Evolutionary conservation across 1,284 basidiomycete species (phyloP).

Genomic region (Sanghuangporus sanghuang): DNA sequence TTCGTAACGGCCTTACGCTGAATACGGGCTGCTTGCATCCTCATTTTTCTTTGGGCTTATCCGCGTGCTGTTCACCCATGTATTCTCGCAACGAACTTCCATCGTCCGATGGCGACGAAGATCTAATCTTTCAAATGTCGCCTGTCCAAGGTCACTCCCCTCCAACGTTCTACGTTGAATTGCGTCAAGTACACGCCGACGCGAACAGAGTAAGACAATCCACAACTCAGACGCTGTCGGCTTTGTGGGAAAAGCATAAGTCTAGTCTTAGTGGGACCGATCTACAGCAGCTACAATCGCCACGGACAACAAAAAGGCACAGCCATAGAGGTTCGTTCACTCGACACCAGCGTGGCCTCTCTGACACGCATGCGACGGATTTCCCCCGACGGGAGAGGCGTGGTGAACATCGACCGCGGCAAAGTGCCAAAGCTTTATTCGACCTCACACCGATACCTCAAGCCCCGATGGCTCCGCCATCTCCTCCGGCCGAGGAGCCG

Average conservation of each 20-base stretch:
- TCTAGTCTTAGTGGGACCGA: neutral
- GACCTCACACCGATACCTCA: constrained; percentile 8
- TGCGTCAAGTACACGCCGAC: constrained; percentile 1
- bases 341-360: constrained; percentile 9
- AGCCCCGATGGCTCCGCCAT: constrained; percentile 1
- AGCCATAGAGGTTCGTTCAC: constrained; percentile 1
- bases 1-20: constrained; percentile 1
- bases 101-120: constrained; percentile 13
- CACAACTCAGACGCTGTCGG: constrained; percentile 9
- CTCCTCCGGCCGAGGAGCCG: constrained; percentile 5
- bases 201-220: neutral
- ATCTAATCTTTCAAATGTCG: constrained; percentile 21
- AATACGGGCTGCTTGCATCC: constrained; percentile 1
- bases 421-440: constrained; percentile 8
- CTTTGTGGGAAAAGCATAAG: constrained; percentile 13
- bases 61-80: constrained; percentile 1
- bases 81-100: neutral
- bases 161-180: neutral
- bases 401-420: constrained; percentile 5
- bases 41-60: neutral
- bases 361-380: neutral
- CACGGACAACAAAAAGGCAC: neutral
- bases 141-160: constrained; percentile 16
- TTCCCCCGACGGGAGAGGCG: neutral
- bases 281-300: neutral